phyloP scores from a whole-genome alignment of 2,329 filamentous ascomycete species.

The Diaporthe nobilis region DNA sequence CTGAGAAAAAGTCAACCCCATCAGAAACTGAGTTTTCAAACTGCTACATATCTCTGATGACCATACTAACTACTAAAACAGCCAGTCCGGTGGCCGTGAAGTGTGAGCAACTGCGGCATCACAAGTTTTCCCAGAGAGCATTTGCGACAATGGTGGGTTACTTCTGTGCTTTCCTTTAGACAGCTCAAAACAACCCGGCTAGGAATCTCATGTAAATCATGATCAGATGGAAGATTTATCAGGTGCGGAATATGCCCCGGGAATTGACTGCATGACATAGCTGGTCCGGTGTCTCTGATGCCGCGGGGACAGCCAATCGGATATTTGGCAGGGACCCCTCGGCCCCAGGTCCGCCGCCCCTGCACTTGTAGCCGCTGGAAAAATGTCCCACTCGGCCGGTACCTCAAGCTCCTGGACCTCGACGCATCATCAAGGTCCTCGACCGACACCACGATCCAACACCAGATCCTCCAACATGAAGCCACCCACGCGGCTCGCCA shows the following conservation, averaged over 20 bases:
- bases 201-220: too few species aligned
- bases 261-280: background rate
- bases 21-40: background rate
- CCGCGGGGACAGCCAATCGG: constrained; percentile 16
- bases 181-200: too few species aligned
- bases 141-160: background rate
- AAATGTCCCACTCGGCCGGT: constrained; percentile 10
- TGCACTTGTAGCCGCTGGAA: background rate
- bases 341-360: background rate
- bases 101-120: background rate
- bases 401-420: background rate
- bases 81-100: too few species aligned
- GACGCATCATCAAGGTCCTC: constrained; percentile 13
- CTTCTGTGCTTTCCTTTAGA: background rate
- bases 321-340: background rate
- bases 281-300: background rate
- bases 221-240: background rate
- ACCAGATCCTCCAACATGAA: constrained; percentile 24
- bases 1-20: background rate
- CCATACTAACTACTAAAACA: background rate
- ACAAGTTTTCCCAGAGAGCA: background rate
- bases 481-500: constrained; percentile 29
- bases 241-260: background rate
- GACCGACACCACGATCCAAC: background rate
- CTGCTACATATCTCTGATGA: background rate